Conservation (phyloP, 2,329 filamentous ascomycete species). For the Claviceps purpurea region DNA sequence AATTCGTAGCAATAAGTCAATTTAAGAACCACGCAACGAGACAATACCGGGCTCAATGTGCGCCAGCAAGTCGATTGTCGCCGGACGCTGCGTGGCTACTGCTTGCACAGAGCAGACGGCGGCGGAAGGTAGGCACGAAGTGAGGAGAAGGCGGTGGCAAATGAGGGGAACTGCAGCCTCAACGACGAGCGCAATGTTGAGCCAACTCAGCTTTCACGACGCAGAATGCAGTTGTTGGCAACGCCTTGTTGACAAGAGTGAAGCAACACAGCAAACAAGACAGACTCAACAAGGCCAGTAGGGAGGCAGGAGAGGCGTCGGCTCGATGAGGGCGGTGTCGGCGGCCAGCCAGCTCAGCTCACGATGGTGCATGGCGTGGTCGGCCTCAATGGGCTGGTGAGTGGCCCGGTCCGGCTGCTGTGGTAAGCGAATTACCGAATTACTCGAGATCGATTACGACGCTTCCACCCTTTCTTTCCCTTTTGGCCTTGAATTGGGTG, state of each 20-base stretch:
- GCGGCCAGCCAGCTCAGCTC: background rate
- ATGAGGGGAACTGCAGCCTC: background rate
- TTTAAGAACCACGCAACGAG: background rate
- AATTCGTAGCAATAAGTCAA: background rate
- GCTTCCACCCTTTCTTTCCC: too few relatives aligned
- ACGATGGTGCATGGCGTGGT: background rate
- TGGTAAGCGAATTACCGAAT: too few relatives aligned
- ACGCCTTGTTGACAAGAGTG: background rate
- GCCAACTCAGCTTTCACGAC: background rate
- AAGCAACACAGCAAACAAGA: background rate
- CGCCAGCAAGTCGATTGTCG: background rate
- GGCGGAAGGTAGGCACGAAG: background rate
- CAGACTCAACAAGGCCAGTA: background rate
- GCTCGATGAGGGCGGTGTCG: background rate
- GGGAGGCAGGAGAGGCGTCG: background rate
- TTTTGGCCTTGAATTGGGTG: background rate
- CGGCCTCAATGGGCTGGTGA: too few relatives aligned
- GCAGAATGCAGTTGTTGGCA: background rate
- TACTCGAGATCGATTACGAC: too few relatives aligned
- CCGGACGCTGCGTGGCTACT: background rate
- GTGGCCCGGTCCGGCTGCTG: too few relatives aligned
- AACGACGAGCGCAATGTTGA: background rate
- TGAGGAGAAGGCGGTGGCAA: background rate
- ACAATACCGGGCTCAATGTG: conserved; percentile 1
- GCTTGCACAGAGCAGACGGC: background rate